Conservation (phyloP, 306 rosid species). For the Cucurbita pepo region DNA sequence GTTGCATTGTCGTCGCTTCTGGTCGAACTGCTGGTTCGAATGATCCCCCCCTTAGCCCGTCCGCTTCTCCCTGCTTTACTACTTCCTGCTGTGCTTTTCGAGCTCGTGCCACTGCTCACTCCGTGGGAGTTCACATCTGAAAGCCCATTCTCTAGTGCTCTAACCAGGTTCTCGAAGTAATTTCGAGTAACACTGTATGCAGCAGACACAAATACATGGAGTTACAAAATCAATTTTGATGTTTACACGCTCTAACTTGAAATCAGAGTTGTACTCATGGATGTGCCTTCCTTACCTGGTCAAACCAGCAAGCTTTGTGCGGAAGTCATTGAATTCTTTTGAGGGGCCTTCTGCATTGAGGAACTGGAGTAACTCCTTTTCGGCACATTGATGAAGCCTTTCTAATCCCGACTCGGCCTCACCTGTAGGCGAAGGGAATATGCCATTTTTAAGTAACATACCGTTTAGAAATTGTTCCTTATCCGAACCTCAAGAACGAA, state of each 20-base stretch:
- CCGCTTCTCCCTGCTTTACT: conserved; percentile 23
- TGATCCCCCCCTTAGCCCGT: conserved; percentile 23
- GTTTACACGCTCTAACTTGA: not conserved
- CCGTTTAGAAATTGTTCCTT: not conserved
- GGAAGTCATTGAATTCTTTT: conserved; percentile 51
- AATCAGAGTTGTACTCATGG: not conserved
- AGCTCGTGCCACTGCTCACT: conserved; percentile 23
- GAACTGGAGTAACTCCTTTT: conserved; percentile 50
- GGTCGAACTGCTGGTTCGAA: conserved; percentile 18
- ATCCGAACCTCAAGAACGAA: not conserved
- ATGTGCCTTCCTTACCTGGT: conserved; percentile 29
- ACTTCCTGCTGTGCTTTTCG: conserved; percentile 25
- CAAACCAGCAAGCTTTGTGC: conserved; percentile 63
- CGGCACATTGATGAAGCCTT: conserved; percentile 75
- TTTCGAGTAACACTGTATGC: conserved; percentile 34
- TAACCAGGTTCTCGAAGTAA: conserved; percentile 41
- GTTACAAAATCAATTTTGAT: not conserved
- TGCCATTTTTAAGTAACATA: not conserved
- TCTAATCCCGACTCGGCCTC: conserved; percentile 79
- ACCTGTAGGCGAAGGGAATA: conserved; percentile 16
- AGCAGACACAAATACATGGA: not conserved
- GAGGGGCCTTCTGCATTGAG: conserved; percentile 45
- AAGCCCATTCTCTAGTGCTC: conserved; percentile 38
- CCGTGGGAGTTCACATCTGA: conserved; percentile 30
- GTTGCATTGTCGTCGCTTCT: conserved; percentile 13